Base-by-base conservation (phyloP, 2,329 filamentous ascomycete species). In the Ciborinia camelliae region DNA sequence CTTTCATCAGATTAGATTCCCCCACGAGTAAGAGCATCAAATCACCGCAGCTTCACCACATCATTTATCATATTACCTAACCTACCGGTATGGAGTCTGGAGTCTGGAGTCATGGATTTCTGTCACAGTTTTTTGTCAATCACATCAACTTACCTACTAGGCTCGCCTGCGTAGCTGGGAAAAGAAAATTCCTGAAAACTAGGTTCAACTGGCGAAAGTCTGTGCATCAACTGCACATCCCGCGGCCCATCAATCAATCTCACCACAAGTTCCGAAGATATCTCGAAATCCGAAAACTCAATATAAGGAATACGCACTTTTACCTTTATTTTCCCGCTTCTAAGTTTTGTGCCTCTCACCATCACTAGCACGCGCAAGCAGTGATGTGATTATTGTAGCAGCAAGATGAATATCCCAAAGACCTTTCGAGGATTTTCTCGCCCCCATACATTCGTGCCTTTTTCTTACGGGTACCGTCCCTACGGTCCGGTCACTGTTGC, bases 401-500 rank as follows among this genome's bases (percentile, higher is more conserved):
- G 28, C 55, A 47, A 47, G 41, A 35, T 58, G 35, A 32, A 35
- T 28, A 47, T 47, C 28, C 20, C 28, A 15, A 10, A 28, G 28
- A 23, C 26, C 2, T 35, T 47, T 58, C 39, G 4, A 47, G 41
- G 20, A 47, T 47, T 58, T 47, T 35, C 28, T 58, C 41, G 20
- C 28, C 32, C 12, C n/a, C 20, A 58, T 35, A 20, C 4, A 26
- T 47, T 58, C 41, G 41, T 58, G 41, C n/a, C 20, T 47, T 3
- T 43, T 60, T 60, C 18, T 52, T 28, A 52, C 62, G 62, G 55
- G 62, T 60, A 60, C 62, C 62, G 62, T 64, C 62, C 62, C 62
- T 64, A 61, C 55, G 62, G 62, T 45, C 62, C 55, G 57, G 55
- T 43, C 48, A 62, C 30, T 37, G 35, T 39, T 55, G 23, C 26